phyloP scores from a whole-genome alignment of 2,329 filamentous ascomycete genomes.

The Microdochium nivale region DNA sequence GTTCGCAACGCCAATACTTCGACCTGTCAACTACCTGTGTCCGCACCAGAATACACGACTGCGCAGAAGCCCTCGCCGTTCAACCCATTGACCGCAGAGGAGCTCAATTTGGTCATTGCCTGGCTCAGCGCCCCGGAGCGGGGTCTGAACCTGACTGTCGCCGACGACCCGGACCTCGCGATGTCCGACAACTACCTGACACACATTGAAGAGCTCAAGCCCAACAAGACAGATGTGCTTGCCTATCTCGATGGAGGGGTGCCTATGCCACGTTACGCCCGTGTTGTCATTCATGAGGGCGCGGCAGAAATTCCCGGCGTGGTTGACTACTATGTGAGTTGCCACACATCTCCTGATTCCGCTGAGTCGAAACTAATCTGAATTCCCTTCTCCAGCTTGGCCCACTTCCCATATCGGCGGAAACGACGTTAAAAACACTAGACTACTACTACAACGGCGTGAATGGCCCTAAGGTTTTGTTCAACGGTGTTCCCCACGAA shows the following conservation, averaged over 20 bases:
- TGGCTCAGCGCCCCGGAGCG: not conserved
- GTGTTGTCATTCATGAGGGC: conserved; percentile 30
- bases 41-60: not conserved
- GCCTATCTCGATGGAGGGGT: conserved; percentile 31
- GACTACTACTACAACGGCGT: not conserved
- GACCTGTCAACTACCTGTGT: not conserved
- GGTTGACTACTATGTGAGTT: conserved; percentile 30
- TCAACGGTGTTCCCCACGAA: conserved; percentile 27
- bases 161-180: not conserved
- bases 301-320: conserved; percentile 27
- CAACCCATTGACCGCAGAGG: not conserved
- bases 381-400: not conserved
- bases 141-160: not conserved
- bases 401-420: not conserved
- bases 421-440: not conserved
- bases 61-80: not conserved
- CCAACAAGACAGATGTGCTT: conserved; percentile 40
- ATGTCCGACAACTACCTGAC: not conserved
- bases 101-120: not conserved
- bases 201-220: conserved; percentile 8
- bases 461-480: conserved; percentile 20
- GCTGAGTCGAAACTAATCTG: conserved; percentile 16
- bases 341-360: conserved; percentile 25
- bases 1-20: not conserved
- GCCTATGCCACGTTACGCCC: conserved; percentile 31